phyloP scores from a whole-genome alignment of 176 grass and related monocot genomes.

The Avena eriantha region DNA sequence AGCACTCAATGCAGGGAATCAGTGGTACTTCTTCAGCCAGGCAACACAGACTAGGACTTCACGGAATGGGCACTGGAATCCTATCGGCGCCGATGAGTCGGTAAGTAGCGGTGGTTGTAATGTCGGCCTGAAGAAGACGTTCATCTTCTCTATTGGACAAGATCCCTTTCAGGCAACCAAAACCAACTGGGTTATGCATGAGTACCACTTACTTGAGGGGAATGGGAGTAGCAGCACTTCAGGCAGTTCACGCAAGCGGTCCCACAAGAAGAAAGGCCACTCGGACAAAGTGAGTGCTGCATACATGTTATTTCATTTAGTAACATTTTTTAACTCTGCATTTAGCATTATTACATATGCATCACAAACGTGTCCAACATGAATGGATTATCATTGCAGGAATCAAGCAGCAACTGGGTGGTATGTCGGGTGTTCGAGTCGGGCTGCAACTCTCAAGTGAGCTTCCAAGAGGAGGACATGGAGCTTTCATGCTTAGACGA shows the following conservation, averaged over 20 bases:
- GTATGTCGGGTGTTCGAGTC: conserved; percentile 84
- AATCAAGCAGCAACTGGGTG: conserved; percentile 75
- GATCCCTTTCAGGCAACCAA: conserved; percentile 51
- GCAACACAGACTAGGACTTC: conserved; percentile 53
- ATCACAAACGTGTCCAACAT: conserved; percentile 23
- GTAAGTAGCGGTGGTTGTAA: conserved; percentile 43
- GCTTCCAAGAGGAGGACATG: conserved; percentile 63
- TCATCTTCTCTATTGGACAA: conserved; percentile 59
- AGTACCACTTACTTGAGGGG: conserved; percentile 80
- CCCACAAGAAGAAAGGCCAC: conserved; percentile 49
- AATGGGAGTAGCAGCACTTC: conserved; percentile 37
- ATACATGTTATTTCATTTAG: neutral
- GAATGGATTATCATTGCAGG: conserved; percentile 54
- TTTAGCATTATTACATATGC: conserved; percentile 33
- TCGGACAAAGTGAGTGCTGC: conserved; percentile 55
- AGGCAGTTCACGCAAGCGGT: conserved; percentile 47
- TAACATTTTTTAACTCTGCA: conserved; percentile 1
- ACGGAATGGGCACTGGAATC: conserved; percentile 71
- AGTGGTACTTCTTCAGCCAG: conserved; percentile 90
- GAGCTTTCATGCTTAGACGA: conserved; percentile 98
- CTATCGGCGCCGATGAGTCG: conserved; percentile 51
- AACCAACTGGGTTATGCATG: conserved; percentile 95
- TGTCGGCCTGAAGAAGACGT: conserved; percentile 76
- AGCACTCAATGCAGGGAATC: conserved; percentile 71
- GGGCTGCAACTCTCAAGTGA: conserved; percentile 48